Evolutionary conservation across 2,329 filamentous ascomycete species (phyloP).

Genomic region (Akanthomyces lecanii): DNA sequence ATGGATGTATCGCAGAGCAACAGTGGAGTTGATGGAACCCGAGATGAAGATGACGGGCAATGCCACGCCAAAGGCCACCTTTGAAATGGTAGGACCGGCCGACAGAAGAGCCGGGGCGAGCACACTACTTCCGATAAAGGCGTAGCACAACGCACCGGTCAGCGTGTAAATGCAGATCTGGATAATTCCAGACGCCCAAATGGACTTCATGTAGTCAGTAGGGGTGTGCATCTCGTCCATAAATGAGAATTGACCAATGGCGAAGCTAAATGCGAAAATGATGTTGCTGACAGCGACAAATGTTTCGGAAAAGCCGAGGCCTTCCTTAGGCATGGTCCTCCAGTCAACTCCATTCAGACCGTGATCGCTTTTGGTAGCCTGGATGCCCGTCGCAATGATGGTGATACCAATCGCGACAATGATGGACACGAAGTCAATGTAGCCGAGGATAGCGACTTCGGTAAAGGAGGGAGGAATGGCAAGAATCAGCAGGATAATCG

Average conservation of each 20-base stretch:
- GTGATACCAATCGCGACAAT: conserved; percentile 55
- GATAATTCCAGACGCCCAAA: conserved; percentile 52
- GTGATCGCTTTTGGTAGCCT: conserved; percentile 21
- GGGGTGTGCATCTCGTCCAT: conserved; percentile 42
- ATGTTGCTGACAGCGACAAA: conserved; percentile 60
- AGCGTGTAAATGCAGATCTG: conserved; percentile 59
- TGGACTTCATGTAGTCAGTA: conserved; percentile 40
- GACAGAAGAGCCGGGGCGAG: conserved; percentile 60
- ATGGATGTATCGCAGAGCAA: conserved; percentile 36
- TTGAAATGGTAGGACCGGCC: conserved; percentile 50
- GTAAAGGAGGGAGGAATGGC: conserved; percentile 38
- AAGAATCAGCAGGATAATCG: conserved; percentile 34
- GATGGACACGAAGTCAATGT: conserved; percentile 53
- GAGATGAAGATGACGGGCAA: conserved; percentile 64
- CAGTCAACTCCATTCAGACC: conserved; percentile 21
- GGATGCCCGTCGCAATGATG: conserved; percentile 57
- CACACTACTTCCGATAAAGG: conserved; percentile 56
- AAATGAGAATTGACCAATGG: conserved; percentile 39
- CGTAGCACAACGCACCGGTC: conserved; percentile 62
- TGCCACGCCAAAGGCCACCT: conserved; percentile 62
- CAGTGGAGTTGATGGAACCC: conserved; percentile 56
- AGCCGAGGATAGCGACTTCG: conserved; percentile 38
- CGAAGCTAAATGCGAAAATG: conserved; percentile 56
- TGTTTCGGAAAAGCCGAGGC: conserved; percentile 43
- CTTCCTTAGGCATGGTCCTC: conserved; percentile 34